Evolutionary conservation across 2,329 filamentous ascomycete genomes (phyloP).

Genomic region (Didymella sp.): DNA sequence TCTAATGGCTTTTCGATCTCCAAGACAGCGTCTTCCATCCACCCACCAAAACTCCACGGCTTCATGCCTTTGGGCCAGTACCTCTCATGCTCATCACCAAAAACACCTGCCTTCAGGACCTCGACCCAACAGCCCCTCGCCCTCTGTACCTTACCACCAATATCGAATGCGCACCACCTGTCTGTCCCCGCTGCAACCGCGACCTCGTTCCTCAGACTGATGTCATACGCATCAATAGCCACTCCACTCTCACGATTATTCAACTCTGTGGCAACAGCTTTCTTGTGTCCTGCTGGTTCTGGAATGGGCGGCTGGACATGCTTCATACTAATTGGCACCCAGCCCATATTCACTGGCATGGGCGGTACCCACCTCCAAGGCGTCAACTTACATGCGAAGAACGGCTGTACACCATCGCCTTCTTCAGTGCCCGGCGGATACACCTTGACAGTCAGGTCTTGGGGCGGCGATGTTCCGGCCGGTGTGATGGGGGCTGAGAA

Average conservation of each 20-base stretch:
- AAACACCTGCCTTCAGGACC: conserved; percentile 11
- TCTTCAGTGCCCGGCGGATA: conserved; percentile 34
- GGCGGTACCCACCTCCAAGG: conserved; percentile 39
- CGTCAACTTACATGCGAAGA: conserved; percentile 38
- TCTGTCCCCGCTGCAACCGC: conserved; percentile 34
- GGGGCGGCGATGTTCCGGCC: conserved; percentile 23
- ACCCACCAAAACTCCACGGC: conserved; percentile 37
- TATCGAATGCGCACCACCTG: conserved; percentile 35
- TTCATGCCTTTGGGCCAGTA: conserved; percentile 34
- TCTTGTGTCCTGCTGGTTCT: conserved; percentile 16
- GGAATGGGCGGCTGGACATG: conserved; percentile 38
- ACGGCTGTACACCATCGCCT: conserved; percentile 31
- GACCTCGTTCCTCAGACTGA: conserved; percentile 27
- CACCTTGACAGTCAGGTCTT: conserved; percentile 34
- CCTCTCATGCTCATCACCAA: conserved; percentile 11
- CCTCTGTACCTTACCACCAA: conserved; percentile 26
- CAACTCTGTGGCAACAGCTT: conserved; percentile 17
- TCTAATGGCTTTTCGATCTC: conserved; percentile 29
- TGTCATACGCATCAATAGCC: conserved; percentile 32
- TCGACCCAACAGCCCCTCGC: conserved; percentile 40
- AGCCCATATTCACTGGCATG: conserved; percentile 35
- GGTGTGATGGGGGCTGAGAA: conserved; percentile 38
- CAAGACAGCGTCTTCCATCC: conserved; percentile 41
- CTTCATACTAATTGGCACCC: conserved; percentile 30
- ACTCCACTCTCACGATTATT: conserved; percentile 7